phyloP scores from a whole-genome alignment of 2,329 filamentous ascomycete species.

The Annulohypoxylon truncatum region DNA sequence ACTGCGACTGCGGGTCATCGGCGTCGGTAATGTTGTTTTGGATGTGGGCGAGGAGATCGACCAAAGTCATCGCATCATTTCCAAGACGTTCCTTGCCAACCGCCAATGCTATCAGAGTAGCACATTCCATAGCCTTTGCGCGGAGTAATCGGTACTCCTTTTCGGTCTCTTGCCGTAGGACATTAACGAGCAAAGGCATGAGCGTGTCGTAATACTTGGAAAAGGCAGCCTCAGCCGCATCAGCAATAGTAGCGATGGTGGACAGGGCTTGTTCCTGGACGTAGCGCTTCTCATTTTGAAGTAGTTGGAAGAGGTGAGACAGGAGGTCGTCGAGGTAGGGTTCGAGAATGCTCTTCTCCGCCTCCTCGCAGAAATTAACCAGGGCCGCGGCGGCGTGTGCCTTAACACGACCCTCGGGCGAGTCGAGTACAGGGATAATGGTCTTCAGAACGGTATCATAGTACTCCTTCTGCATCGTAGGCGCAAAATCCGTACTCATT shows the following conservation, averaged over 20 bases:
- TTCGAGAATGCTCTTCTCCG: constrained; percentile 89
- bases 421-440: constrained; percentile 92
- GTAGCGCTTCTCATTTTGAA: constrained; percentile 93
- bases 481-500: constrained; percentile 99
- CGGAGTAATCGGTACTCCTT: constrained; percentile 92
- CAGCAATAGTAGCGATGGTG: constrained; percentile 98
- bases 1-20: constrained; percentile 96
- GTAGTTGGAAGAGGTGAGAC: constrained; percentile 83
- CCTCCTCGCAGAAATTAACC: constrained; percentile 99
- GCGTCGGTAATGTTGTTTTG: constrained; percentile 88
- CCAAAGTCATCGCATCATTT: constrained; percentile 85
- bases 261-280: constrained; percentile 98
- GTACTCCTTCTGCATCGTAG: constrained; percentile 97
- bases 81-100: constrained; percentile 95
- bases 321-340: constrained; percentile 92
- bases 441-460: constrained; percentile 87
- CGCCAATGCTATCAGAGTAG: constrained; percentile 92
- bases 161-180: constrained; percentile 88
- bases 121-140: constrained; percentile 99
- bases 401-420: constrained; percentile 91
- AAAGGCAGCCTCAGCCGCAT: constrained; percentile 95
- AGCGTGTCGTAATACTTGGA: constrained; percentile 94
- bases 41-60: constrained; percentile 87
- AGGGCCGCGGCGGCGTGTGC: constrained; percentile 97
- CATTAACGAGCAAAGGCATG: constrained; percentile 93